These are phyloP conservation scores for Nicotiana rustica DNA, from an alignment of 305 asterid species.

Conservation along the genomic window DNA sequence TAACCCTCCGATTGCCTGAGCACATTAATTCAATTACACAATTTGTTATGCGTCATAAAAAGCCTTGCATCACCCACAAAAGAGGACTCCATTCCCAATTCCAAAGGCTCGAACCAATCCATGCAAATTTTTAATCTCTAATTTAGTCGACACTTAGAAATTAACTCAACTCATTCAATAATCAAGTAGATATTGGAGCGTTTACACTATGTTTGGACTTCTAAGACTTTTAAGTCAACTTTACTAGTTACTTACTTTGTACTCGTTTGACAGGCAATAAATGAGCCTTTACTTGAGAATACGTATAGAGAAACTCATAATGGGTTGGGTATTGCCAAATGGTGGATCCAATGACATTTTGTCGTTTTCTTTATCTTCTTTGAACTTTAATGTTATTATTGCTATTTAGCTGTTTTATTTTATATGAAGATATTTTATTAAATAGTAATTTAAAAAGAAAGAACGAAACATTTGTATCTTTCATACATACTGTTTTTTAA, in stretches of 20 bases:
- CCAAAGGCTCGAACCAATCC: neutral
- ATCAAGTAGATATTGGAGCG: neutral
- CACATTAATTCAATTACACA: neutral
- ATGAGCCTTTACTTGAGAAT: neutral
- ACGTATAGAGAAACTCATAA: neutral
- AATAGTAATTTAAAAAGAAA: no score
- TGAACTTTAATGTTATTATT: neutral
- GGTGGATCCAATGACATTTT: neutral
- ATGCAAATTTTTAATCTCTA: neutral
- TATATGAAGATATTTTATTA: no score
- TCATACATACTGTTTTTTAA: no score
- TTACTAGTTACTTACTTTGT: neutral
- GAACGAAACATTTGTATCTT: no score
- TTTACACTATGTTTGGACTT: neutral
- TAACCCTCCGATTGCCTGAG: neutral
- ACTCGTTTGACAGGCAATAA: neutral
- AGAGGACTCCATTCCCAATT: no score
- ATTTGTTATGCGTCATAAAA: neutral
- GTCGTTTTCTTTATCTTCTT: neutral
- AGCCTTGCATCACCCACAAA: no score
- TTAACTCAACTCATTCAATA: neutral
- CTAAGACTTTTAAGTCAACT: neutral
- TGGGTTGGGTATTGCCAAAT: neutral
- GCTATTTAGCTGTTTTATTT: no score
- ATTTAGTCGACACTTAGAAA: neutral